Conservation (phyloP, 148 eudicot genomes). For the Rhododendron ovatum region DNA sequence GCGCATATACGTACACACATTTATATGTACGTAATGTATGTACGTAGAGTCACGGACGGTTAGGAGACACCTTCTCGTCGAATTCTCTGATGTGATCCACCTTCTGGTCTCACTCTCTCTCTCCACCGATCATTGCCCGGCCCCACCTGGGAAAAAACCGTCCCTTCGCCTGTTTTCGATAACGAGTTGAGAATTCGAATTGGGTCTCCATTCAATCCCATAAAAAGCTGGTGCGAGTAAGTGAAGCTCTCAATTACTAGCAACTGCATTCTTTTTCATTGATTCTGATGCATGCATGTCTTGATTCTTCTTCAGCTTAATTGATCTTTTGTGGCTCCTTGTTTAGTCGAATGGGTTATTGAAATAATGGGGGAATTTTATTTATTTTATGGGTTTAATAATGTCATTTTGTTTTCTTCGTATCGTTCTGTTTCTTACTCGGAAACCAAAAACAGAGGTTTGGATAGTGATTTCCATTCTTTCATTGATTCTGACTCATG, state of each 20-base stretch:
- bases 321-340: not conserved
- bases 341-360: not conserved
- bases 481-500: not conserved
- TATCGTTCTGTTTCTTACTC: not conserved
- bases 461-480: not conserved
- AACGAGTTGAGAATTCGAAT: not conserved
- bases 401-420: too few relatives aligned
- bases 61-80: not conserved
- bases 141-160: not conserved
- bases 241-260: not conserved
- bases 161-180: not conserved
- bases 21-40: not conserved
- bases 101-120: not conserved
- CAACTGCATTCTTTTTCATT: not conserved
- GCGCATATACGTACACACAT: not conserved
- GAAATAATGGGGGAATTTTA: not conserved
- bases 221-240: conserved; percentile 1
- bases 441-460: not conserved
- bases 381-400: not conserved
- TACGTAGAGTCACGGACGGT: not conserved
- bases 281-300: not conserved
- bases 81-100: conserved; percentile 7
- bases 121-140: not conserved
- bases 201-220: not conserved
- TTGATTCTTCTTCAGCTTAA: not conserved